Conservation (phyloP, 2,329 filamentous ascomycete species). For the Cryphonectria naterciae region DNA sequence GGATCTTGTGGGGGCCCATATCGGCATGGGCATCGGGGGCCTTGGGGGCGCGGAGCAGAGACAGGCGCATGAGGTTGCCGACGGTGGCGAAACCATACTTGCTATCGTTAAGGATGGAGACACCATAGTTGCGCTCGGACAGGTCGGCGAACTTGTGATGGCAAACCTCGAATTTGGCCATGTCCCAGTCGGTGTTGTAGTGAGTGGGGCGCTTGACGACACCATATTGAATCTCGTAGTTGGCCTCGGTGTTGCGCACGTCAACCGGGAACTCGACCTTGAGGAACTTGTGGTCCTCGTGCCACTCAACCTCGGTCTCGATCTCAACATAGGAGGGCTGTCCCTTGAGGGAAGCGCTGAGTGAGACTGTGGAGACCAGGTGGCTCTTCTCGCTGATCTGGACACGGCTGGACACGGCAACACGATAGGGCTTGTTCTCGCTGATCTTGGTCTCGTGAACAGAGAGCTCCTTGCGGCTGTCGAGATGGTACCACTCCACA, state of each 20-base stretch:
- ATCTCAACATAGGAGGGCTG: constrained; percentile 75
- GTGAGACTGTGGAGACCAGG: constrained; percentile 82
- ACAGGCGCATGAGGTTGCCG: constrained; percentile 88
- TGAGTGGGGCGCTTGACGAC: constrained; percentile 89
- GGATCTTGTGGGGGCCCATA: constrained; percentile 86
- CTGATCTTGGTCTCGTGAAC: constrained; percentile 71
- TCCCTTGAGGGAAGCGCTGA: constrained; percentile 70
- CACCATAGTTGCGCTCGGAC: constrained; percentile 84
- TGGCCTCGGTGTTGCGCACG: constrained; percentile 86
- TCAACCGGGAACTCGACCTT: constrained; percentile 98
- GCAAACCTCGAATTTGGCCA: constrained; percentile 96
- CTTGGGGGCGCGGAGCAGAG: constrained; percentile 83
- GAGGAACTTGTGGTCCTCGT: constrained; percentile 94
- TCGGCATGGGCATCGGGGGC: constrained; percentile 92
- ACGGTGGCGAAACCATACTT: constrained; percentile 95
- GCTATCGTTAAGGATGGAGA: constrained; percentile 91
- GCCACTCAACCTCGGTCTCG: constrained; percentile 90
- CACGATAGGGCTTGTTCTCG: constrained; percentile 73
- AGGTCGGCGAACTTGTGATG: constrained; percentile 94
- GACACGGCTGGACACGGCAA: constrained; percentile 81
- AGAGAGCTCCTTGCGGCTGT: constrained; percentile 78
- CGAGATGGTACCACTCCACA: constrained; percentile 93
- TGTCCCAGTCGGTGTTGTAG: constrained; percentile 92
- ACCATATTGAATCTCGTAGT: constrained; percentile 94
- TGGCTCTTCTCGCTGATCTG: constrained; percentile 87